Conservation (phyloP, 129 eudicot genomes). For the Tagetes erecta region DNA sequence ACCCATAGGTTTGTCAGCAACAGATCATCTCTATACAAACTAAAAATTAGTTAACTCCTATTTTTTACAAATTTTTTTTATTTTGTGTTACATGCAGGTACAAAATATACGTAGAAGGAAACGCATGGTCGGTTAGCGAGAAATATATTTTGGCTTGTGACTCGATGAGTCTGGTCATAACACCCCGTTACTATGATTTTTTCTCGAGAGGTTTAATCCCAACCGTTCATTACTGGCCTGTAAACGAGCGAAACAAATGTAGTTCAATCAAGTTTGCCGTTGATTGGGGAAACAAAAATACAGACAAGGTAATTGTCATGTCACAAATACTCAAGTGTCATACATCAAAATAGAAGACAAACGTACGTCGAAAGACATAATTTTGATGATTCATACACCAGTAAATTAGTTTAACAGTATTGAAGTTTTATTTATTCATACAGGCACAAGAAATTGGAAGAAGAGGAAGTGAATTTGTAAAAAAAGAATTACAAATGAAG, state of each 20-base stretch:
- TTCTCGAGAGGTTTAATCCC: conserved; percentile 58
- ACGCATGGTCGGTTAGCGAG: conserved; percentile 64
- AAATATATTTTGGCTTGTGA: conserved; percentile 61
- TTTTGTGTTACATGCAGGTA: conserved; percentile 33
- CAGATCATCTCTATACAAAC: not conserved
- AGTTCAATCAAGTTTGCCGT: conserved; percentile 59
- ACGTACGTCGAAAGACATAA: too few species aligned
- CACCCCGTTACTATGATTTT: conserved; percentile 52
- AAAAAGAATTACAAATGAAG: conserved; percentile 50
- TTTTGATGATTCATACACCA: too few species aligned
- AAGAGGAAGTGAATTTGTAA: conserved; percentile 45
- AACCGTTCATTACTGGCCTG: conserved; percentile 63
- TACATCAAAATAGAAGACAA: too few species aligned
- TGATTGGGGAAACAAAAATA: conserved; percentile 58
- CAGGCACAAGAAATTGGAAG: conserved; percentile 63
- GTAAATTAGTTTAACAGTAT: not conserved
- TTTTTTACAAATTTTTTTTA: not conserved
- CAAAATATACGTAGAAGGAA: conserved; percentile 59
- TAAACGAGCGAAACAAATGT: conserved; percentile 34
- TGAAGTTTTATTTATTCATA: not conserved
- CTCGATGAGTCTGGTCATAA: conserved; percentile 47
- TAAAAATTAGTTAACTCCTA: not conserved
- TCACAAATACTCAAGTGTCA: not conserved
- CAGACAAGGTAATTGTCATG: conserved; percentile 34
- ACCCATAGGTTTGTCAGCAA: conserved; percentile 39